phyloP scores from a whole-genome alignment of 768 basidiomycete species.

The Leccinum obscurum region DNA sequence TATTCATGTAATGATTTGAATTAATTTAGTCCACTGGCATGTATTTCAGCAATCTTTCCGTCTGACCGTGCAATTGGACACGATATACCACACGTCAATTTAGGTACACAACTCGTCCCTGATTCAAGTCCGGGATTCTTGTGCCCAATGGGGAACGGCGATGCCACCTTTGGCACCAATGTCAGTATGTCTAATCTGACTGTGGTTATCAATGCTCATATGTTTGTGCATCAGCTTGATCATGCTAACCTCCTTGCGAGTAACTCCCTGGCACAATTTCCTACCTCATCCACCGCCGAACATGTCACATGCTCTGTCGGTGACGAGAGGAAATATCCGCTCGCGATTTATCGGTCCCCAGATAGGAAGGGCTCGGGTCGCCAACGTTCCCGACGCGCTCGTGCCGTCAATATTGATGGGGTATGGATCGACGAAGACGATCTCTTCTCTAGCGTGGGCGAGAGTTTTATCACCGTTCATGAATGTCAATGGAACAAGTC shows the following conservation, averaged over 20 bases:
- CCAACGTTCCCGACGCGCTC: background rate
- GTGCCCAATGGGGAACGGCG: background rate
- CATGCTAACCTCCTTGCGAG: background rate
- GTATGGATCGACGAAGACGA: slow-evolving; percentile 6
- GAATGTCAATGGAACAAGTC: slow-evolving; percentile 7
- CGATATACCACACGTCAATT: background rate
- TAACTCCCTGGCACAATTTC: background rate
- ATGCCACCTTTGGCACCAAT: background rate
- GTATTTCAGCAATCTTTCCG: background rate
- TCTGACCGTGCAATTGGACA: background rate
- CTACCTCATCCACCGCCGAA: background rate
- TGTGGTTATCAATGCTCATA: background rate
- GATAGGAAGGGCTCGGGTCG: background rate
- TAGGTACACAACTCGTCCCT: background rate
- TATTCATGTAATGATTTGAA: background rate
- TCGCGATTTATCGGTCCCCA: background rate
- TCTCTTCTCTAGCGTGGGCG: background rate
- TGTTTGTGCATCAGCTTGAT: background rate
- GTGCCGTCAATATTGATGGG: background rate
- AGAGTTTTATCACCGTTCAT: background rate
- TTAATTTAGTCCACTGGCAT: background rate
- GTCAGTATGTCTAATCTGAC: background rate
- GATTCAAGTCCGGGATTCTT: background rate
- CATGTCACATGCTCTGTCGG: background rate
- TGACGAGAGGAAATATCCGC: background rate